Conservation (phyloP, 345 rosid species). For the Camelina laxa region DNA sequence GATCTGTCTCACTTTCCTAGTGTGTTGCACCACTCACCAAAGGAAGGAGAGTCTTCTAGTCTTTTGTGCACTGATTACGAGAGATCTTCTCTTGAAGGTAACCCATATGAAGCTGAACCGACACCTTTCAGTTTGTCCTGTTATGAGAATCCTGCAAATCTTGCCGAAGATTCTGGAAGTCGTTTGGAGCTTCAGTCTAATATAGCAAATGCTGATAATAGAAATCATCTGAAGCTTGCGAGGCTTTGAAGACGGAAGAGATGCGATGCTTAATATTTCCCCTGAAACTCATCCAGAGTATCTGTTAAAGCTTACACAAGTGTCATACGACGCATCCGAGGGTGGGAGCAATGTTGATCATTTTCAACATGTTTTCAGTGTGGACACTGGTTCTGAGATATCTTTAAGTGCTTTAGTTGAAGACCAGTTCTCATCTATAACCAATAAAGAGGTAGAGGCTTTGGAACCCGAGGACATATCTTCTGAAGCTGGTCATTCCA, state of each 20-base stretch:
- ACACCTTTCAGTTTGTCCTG: slow-evolving; percentile 16
- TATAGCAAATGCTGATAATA: slow-evolving; percentile 14
- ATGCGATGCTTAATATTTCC: neutral
- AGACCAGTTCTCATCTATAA: slow-evolving; percentile 24
- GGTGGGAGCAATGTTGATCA: neutral
- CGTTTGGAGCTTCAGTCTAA: slow-evolving; percentile 8
- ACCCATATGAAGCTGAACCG: neutral
- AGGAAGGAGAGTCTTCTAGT: slow-evolving; percentile 18
- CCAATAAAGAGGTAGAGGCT: slow-evolving; percentile 30
- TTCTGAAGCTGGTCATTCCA: slow-evolving; percentile 3
- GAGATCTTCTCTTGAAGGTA: slow-evolving; percentile 20
- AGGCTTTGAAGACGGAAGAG: slow-evolving; percentile 4
- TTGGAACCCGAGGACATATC: slow-evolving; percentile 13
- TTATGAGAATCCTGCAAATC: slow-evolving; percentile 16
- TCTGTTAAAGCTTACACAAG: slow-evolving; percentile 17
- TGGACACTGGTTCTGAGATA: slow-evolving; percentile 35
- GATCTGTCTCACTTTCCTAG: slow-evolving; percentile 1
- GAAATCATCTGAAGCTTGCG: slow-evolving; percentile 17
- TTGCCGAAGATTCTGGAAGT: neutral
- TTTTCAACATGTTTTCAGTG: slow-evolving; percentile 13
- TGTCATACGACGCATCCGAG: slow-evolving; percentile 2
- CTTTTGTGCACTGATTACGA: neutral
- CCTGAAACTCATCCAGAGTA: neutral
- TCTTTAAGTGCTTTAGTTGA: slow-evolving; percentile 39
- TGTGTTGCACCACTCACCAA: slow-evolving; percentile 21